Percentiles rank a stretch among this genome's conserved stretches.
Evolutionary conservation across 306 rosid species (phyloP).

Genomic region (Acmispon strigosus): DNA sequence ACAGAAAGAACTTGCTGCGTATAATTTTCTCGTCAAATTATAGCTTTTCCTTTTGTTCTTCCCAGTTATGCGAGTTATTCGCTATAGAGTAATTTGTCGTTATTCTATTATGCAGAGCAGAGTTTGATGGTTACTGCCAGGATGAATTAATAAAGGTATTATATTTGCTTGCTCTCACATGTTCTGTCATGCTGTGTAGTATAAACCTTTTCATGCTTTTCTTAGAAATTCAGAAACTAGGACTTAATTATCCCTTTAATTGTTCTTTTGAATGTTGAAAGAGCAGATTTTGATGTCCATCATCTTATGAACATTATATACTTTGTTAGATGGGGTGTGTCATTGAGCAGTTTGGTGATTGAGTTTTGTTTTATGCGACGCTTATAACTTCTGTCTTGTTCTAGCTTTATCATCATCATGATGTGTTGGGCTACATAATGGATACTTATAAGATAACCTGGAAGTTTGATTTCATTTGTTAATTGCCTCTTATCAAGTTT

Average conservation of each 20-base stretch:
- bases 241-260: background rate
- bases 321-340: background rate
- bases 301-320: background rate
- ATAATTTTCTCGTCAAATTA: conserved; percentile 27
- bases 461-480: conserved; percentile 1
- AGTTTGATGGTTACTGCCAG: conserved; percentile 84
- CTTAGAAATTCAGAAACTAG: background rate
- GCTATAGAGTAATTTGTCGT: conserved; percentile 8
- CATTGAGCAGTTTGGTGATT: background rate
- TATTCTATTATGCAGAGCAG: conserved; percentile 51
- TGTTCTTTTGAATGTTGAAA: background rate
- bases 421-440: background rate
- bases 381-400: background rate
- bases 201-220: background rate
- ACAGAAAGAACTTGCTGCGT: conserved; percentile 81
- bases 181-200: background rate
- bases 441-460: background rate
- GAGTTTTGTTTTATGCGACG: background rate
- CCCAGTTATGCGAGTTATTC: background rate
- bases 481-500: conserved; percentile 12
- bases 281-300: background rate
- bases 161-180: background rate
- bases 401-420: background rate
- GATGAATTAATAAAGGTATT: conserved; percentile 71
- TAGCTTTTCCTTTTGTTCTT: background rate